These are phyloP conservation scores for Blastosporella zonata DNA, from an alignment of 1,284 basidiomycete genomes.

Conservation along the genomic window DNA sequence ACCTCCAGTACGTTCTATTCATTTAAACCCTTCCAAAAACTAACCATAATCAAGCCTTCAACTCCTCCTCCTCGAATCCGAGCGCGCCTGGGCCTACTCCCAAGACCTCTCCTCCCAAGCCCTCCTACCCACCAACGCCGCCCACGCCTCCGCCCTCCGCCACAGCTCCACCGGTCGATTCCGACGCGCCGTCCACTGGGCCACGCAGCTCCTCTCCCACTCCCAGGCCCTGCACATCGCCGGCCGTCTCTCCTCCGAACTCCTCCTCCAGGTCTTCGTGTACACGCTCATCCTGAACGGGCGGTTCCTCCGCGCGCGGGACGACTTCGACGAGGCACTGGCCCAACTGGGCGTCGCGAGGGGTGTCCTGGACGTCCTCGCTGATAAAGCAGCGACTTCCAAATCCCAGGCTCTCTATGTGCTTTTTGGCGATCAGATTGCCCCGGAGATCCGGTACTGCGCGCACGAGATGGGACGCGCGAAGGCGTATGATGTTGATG, in stretches of 20 bases:
- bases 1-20: conserved; percentile 70
- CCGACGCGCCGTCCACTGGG: conserved; percentile 83
- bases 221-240: conserved; percentile 61
- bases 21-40: neutral
- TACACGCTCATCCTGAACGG: conserved; percentile 74
- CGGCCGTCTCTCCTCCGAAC: conserved; percentile 51
- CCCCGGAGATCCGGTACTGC: conserved; percentile 89
- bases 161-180: conserved; percentile 80
- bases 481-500: conserved; percentile 81
- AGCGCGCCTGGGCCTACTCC: conserved; percentile 89
- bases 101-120: conserved; percentile 71
- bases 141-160: conserved; percentile 54
- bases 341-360: conserved; percentile 78
- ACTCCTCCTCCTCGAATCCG: conserved; percentile 83
- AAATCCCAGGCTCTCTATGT: conserved; percentile 88
- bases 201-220: conserved; percentile 74
- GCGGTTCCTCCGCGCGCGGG: conserved; percentile 69
- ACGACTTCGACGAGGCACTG: conserved; percentile 79
- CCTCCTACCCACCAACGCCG: conserved; percentile 49
- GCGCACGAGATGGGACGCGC: conserved; percentile 81
- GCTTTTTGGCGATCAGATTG: conserved; percentile 83
- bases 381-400: conserved; percentile 69
- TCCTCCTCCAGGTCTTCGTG: conserved; percentile 59
- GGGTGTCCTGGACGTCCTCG: conserved; percentile 71
- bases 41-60: conserved; percentile 57